Percentiles rank a stretch among this genome's conserved stretches.
Evolutionary conservation across 768 basidiomycete genomes (phyloP).

Genomic region (Dacryopinax primogenitus): DNA sequence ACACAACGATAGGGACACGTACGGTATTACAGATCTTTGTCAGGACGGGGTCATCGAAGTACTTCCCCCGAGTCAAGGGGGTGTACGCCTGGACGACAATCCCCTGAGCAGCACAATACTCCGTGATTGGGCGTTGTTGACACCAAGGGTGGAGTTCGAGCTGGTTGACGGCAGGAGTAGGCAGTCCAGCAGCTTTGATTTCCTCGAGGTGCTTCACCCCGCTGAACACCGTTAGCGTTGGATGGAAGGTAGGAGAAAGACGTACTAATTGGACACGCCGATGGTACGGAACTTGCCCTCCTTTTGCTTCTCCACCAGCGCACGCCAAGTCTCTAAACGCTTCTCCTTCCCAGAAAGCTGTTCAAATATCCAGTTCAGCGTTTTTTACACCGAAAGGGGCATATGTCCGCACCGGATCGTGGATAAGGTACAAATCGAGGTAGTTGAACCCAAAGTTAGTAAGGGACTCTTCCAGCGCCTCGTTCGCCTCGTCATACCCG

Average conservation of each 20-base stretch:
- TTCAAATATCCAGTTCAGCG: background rate
- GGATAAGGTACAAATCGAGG: slow-evolving; percentile 66
- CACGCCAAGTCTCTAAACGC: slow-evolving; percentile 60
- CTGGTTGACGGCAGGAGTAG: slow-evolving; percentile 64
- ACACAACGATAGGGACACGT: slow-evolving; percentile 11
- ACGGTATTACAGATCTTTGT: slow-evolving; percentile 49
- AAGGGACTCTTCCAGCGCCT: slow-evolving; percentile 50
- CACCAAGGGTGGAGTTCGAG: slow-evolving; percentile 46
- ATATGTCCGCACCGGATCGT: slow-evolving; percentile 40
- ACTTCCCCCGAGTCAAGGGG: slow-evolving; percentile 46
- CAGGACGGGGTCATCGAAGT: slow-evolving; percentile 36
- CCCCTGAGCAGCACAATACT: slow-evolving; percentile 49
- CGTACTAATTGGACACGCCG: slow-evolving; percentile 76
- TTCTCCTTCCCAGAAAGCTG: slow-evolving; percentile 43
- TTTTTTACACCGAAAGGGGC: slow-evolving; percentile 5
- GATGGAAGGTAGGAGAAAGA: background rate
- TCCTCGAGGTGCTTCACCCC: slow-evolving; percentile 62
- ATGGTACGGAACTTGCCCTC: slow-evolving; percentile 55
- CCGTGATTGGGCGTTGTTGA: slow-evolving; percentile 64
- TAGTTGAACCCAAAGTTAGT: slow-evolving; percentile 44
- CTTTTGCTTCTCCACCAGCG: slow-evolving; percentile 41
- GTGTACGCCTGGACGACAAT: slow-evolving; percentile 66
- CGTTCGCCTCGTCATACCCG: slow-evolving; percentile 48
- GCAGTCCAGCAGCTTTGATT: slow-evolving; percentile 47
- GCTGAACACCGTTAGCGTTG: slow-evolving; percentile 28